A percentile compares a stretch with the other conserved stretches of the same genome.
Evolutionary conservation across 345 rosid genomes (phyloP).

Genomic region (Moricandia arvensis): DNA sequence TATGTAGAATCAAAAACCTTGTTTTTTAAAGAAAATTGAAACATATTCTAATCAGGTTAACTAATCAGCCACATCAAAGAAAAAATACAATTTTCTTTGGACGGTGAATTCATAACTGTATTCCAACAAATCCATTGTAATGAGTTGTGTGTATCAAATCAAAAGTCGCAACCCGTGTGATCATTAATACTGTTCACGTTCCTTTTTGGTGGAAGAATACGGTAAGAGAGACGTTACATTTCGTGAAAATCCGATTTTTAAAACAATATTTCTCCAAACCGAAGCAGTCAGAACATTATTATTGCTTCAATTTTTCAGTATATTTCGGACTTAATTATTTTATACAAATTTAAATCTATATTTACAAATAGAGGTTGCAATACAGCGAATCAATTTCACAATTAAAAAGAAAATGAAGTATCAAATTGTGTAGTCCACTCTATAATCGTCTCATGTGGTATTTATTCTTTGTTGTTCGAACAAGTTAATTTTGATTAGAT

Average conservation of each 20-base stretch:
- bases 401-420: not conserved
- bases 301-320: not conserved
- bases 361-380: not conserved
- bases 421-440: not conserved
- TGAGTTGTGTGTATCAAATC: slow-evolving; percentile 24
- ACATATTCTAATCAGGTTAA: not conserved
- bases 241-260: slow-evolving; percentile 2
- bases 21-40: not conserved
- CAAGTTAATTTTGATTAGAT: not conserved
- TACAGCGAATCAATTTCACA: not conserved
- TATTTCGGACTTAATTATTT: not conserved
- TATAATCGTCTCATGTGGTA: not conserved
- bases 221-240: slow-evolving; percentile 12
- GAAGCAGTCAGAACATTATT: not conserved
- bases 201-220: slow-evolving; percentile 12
- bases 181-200: slow-evolving; percentile 33
- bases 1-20: not conserved
- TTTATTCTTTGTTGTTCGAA: not conserved
- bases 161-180: slow-evolving; percentile 29
- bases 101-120: not conserved
- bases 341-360: not conserved
- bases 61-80: slow-evolving; percentile 16
- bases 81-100: not conserved
- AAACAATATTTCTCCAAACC: not conserved
- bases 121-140: not conserved